Conservation (phyloP, 495 filamentous ascomycete species). For the Apodospora peruviana region DNA sequence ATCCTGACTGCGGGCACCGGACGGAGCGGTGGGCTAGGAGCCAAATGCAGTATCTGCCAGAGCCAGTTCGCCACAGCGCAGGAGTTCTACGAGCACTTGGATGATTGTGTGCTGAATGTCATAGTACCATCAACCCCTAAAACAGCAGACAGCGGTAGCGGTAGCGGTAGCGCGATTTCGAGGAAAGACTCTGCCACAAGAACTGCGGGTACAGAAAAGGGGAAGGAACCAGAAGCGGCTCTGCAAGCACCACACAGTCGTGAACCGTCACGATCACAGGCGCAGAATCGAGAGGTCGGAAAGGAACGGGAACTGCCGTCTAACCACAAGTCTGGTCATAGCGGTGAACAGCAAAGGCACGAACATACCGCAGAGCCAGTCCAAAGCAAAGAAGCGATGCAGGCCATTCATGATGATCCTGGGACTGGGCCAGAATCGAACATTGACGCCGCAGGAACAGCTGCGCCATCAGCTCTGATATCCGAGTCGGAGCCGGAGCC, state of each 20-base stretch:
- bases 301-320: constrained; percentile 1
- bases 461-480: background rate
- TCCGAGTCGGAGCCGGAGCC: background rate
- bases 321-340: background rate
- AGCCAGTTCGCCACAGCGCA: constrained; percentile 86
- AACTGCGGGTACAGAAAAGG: constrained; percentile 24
- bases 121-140: constrained; percentile 82
- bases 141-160: constrained; percentile 22
- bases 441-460: background rate
- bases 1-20: constrained; percentile 18
- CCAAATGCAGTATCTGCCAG: constrained; percentile 94
- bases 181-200: constrained; percentile 25
- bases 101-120: constrained; percentile 93
- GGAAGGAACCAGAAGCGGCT: constrained; percentile 20
- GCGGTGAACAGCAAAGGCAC: background rate
- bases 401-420: no score
- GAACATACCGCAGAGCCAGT: background rate
- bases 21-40: constrained; percentile 54
- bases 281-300: constrained; percentile 5
- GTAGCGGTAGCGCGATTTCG: constrained; percentile 11
- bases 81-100: constrained; percentile 97
- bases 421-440: background rate
- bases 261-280: constrained; percentile 1
- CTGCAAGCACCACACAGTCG: constrained; percentile 5
- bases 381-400: background rate